These are phyloP conservation scores for Eudorina sp. DNA, from an alignment of 139 green algal genomes.

Conservation along the genomic window DNA sequence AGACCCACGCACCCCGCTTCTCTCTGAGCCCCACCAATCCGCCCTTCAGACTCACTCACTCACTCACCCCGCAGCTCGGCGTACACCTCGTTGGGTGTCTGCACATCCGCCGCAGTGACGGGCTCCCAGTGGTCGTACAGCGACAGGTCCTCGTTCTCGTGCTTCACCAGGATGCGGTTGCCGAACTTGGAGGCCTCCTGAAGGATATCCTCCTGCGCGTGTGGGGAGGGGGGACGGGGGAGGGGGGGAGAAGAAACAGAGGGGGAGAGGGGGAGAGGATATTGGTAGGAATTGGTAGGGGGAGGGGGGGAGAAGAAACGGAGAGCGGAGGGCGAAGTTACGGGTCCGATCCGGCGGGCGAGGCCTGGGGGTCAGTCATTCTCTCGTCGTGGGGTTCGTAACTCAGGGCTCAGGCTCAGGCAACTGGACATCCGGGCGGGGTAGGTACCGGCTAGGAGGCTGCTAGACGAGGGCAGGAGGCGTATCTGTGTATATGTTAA, in stretches of 20 bases:
- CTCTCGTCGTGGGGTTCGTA: too few species aligned
- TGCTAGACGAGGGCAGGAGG: too few species aligned
- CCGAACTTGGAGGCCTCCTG: constrained; percentile 71
- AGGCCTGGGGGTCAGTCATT: too few species aligned
- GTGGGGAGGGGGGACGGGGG: too few species aligned
- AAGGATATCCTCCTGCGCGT: constrained; percentile 63
- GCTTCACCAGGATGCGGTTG: constrained; percentile 86
- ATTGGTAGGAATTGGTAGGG: too few species aligned
- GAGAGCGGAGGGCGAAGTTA: not conserved
- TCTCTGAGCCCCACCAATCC: not conserved
- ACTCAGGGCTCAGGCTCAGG: too few species aligned
- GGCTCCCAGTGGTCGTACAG: constrained; percentile 69
- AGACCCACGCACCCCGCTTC: not conserved
- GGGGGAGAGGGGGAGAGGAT: too few species aligned
- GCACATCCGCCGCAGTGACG: constrained; percentile 88
- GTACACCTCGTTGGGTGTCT: constrained; percentile 93
- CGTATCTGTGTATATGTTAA: too few species aligned
- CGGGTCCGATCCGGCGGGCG: too few species aligned
- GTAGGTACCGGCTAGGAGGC: too few species aligned
- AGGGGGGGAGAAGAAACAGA: not conserved
- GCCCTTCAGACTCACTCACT: too few species aligned
- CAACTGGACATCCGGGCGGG: too few species aligned
- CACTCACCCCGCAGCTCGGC: constrained; percentile 68
- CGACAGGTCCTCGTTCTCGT: constrained; percentile 90
- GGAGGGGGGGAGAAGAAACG: not conserved